A percentile compares a stretch with the other conserved stretches of the same genome.
These are phyloP conservation scores for Dendrobium catenatum DNA, from an alignment of 106 monocot species.

Conservation along the genomic window DNA sequence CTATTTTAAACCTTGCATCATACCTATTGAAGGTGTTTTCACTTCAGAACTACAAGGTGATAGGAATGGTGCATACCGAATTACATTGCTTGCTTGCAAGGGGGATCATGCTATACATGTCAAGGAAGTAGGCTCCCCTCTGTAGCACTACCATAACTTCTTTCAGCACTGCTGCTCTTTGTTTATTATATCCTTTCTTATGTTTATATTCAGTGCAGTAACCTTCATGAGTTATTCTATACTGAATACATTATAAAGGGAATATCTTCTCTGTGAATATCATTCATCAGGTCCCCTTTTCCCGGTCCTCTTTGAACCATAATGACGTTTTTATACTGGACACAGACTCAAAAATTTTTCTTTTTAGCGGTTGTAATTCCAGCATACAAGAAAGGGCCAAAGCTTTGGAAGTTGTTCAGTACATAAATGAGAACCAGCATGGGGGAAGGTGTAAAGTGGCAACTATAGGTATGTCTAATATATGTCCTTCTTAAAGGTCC, in stretches of 20 bases:
- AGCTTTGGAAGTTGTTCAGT: slow-evolving; percentile 45
- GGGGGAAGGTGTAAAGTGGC: slow-evolving; percentile 29
- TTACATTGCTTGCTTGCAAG: slow-evolving; percentile 24
- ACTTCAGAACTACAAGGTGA: slow-evolving; percentile 10
- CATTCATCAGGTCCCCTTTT: slow-evolving; percentile 37
- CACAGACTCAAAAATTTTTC: slow-evolving; percentile 38
- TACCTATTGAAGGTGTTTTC: slow-evolving; percentile 31
- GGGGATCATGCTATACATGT: slow-evolving; percentile 36
- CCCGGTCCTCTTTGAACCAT: slow-evolving; percentile 37
- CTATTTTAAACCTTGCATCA: slow-evolving; percentile 55
- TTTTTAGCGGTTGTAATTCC: slow-evolving; percentile 46
- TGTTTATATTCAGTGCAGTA: neutral
- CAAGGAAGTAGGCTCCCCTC: slow-evolving; percentile 21
- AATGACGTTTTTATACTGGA: slow-evolving; percentile 42
- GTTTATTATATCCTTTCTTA: neutral
- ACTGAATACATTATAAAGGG: neutral
- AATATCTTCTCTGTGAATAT: neutral
- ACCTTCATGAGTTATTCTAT: neutral
- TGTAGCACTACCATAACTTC: neutral
- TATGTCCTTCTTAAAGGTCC: neutral
- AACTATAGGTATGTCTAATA: slow-evolving; percentile 24
- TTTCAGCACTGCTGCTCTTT: neutral
- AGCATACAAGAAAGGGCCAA: slow-evolving; percentile 45
- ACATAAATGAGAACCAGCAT: slow-evolving; percentile 40
- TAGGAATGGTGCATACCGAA: neutral